Conservation (phyloP, 805 yeast genomes). For the Saccharomyces eubayanus region DNA sequence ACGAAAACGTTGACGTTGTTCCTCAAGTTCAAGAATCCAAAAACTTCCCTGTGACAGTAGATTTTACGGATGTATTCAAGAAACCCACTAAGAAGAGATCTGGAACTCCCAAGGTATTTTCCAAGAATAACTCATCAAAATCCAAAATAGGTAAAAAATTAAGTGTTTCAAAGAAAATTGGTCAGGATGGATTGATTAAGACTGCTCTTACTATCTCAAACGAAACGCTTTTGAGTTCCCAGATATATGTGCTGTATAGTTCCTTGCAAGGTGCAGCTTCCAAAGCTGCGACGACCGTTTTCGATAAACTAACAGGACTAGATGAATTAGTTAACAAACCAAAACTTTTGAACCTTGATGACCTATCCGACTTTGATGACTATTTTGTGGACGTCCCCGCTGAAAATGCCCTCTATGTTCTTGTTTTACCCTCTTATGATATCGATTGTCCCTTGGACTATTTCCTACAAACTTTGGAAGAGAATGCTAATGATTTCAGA, state of each 20-base stretch:
- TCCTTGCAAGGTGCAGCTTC: conserved; percentile 80
- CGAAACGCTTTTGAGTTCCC: conserved; percentile 42
- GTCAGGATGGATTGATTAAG: conserved; percentile 22
- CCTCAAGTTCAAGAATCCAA: neutral
- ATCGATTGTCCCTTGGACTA: conserved; percentile 89
- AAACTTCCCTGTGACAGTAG: conserved; percentile 26
- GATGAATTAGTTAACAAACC: conserved; percentile 36
- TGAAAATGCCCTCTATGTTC: conserved; percentile 48
- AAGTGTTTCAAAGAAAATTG: conserved; percentile 37
- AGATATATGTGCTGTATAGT: conserved; percentile 66
- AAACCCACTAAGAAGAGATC: conserved; percentile 5
- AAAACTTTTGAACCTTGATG: conserved; percentile 61
- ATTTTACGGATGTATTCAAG: conserved; percentile 34
- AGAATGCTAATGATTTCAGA: conserved; percentile 77
- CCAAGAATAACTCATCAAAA: conserved; percentile 1
- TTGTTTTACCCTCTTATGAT: conserved; percentile 84
- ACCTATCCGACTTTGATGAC: conserved; percentile 75
- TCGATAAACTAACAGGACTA: conserved; percentile 30
- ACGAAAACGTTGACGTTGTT: no score
- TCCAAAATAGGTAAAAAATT: conserved; percentile 16
- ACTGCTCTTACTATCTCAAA: conserved; percentile 35
- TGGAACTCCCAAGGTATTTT: conserved; percentile 9
- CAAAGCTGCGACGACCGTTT: conserved; percentile 51
- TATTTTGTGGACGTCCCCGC: conserved; percentile 63
- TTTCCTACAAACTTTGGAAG: conserved; percentile 70